Percentiles rank a stretch among this genome's conserved stretches.
Conservation (phyloP, 2,329 filamentous ascomycete genomes). For the Neurospora crassa region DNA sequence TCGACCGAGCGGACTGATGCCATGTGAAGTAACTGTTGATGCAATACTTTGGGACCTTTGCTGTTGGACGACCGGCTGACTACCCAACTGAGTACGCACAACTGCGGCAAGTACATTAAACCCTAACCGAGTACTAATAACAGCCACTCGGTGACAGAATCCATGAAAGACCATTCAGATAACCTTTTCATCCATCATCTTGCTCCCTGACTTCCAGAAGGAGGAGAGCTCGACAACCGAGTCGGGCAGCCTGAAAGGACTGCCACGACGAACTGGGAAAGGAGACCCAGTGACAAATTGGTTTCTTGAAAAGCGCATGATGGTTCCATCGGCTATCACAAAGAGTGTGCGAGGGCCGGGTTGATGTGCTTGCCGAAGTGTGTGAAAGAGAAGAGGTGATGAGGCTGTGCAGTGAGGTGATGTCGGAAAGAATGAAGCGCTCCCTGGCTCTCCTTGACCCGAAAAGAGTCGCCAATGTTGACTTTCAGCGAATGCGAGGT, state of each 20-base stretch:
- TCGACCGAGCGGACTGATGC: neutral
- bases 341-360: neutral
- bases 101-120: neutral
- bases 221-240: neutral
- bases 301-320: neutral
- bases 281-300: neutral
- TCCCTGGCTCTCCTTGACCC: neutral
- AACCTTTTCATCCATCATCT: neutral
- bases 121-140: neutral
- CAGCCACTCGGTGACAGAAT: neutral
- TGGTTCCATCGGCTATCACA: neutral
- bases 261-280: neutral
- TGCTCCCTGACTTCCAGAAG: neutral
- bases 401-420: neutral
- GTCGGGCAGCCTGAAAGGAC: neutral
- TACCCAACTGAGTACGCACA: neutral
- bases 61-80: neutral
- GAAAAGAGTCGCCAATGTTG: neutral
- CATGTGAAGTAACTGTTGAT: neutral
- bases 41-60: neutral
- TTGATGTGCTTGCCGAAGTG: neutral
- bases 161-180: neutral
- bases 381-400: neutral
- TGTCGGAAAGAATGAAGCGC: neutral
- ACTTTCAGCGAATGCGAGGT: neutral